Conservation (phyloP, 768 basidiomycete species). For the Collybiopsis confluens region DNA sequence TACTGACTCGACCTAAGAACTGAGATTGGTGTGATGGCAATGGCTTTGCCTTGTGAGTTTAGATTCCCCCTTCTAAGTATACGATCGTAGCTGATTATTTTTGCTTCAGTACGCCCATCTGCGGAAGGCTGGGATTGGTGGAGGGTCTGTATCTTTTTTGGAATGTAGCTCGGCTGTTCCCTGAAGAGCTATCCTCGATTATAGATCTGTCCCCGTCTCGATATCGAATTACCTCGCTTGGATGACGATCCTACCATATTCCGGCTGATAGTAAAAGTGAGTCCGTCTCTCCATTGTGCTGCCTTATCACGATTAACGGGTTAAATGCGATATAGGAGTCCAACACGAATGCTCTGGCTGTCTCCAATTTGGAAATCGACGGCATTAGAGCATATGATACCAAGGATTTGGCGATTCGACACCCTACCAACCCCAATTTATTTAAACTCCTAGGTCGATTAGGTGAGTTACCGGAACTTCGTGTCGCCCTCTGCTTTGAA, state of each 20-base stretch:
- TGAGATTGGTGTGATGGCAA: background rate
- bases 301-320: too few species aligned
- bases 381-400: constrained; percentile 26
- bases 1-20: background rate
- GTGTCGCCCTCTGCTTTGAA: too few species aligned
- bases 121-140: background rate
- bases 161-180: background rate
- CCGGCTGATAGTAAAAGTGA: background rate
- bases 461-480: constrained; percentile 40
- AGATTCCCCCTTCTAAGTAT: too few species aligned
- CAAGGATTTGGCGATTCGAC: constrained; percentile 28
- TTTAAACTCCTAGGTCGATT: constrained; percentile 29
- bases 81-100: too few species aligned
- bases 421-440: constrained; percentile 27
- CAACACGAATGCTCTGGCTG: constrained; percentile 15
- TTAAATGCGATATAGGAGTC: too few species aligned
- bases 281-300: too few species aligned
- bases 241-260: background rate
- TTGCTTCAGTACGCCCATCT: background rate
- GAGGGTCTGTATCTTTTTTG: background rate
- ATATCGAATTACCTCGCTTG: background rate
- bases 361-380: constrained; percentile 22
- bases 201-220: background rate
- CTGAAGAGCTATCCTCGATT: too few species aligned
- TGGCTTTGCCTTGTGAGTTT: background rate